Evolutionary conservation across 2,329 filamentous ascomycete genomes (phyloP).

Genomic region (Amauroascus niger): DNA sequence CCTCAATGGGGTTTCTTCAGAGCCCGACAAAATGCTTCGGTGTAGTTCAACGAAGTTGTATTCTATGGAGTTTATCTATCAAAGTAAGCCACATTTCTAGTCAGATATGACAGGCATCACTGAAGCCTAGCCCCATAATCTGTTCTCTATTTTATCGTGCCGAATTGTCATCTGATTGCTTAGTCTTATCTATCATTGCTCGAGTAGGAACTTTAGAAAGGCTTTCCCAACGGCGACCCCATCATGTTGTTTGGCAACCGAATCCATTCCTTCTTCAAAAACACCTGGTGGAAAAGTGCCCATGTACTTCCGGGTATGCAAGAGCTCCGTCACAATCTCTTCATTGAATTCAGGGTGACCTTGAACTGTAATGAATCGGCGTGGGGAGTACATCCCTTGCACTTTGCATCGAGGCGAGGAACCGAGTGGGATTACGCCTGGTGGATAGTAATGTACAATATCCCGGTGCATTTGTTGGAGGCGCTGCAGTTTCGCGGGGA

Average conservation of each 20-base stretch:
- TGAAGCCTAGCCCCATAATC: not conserved
- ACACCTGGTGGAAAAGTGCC: conserved; percentile 62
- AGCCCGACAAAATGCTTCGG: too few species aligned
- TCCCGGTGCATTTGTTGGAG: conserved; percentile 84
- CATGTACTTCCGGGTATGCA: conserved; percentile 52
- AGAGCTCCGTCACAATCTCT: conserved; percentile 59
- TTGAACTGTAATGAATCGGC: conserved; percentile 64
- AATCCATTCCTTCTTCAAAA: conserved; percentile 57
- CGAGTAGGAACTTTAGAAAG: conserved; percentile 67
- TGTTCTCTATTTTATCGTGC: not conserved
- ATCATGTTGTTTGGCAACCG: conserved; percentile 62
- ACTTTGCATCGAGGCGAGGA: conserved; percentile 57
- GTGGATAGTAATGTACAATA: conserved; percentile 56
- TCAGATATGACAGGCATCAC: not conserved
- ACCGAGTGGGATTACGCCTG: conserved; percentile 53
- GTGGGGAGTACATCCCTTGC: conserved; percentile 67
- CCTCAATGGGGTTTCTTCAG: not conserved
- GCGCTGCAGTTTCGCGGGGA: conserved; percentile 20
- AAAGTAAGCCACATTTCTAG: not conserved
- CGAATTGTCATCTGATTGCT: not conserved
- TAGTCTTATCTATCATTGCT: conserved; percentile 28
- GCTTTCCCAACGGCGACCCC: conserved; percentile 63
- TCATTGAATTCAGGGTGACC: conserved; percentile 76
- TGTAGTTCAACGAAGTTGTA: too few species aligned
- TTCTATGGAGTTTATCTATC: too few species aligned